Percentiles rank a stretch among this genome's conserved stretches.
phyloP scores from a whole-genome alignment of 257 asterid genomes.

The Mentha longifolia region DNA sequence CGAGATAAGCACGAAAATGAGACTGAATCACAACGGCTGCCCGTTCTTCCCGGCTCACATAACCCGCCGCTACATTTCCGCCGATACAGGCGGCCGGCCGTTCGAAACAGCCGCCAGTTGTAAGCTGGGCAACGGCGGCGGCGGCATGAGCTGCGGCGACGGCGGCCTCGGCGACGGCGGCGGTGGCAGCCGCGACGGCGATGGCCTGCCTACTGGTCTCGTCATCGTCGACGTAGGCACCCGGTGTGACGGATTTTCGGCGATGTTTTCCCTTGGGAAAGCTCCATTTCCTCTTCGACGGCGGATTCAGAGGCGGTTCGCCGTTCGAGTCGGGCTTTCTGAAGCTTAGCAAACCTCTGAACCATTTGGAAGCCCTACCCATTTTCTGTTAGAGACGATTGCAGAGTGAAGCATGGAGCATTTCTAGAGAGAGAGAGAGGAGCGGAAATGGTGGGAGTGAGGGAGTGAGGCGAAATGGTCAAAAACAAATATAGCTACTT shows the following conservation, averaged over 20 bases:
- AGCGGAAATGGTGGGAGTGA: conserved; percentile 20
- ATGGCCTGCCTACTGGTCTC: conserved; percentile 55
- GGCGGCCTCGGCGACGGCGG: conserved; percentile 70
- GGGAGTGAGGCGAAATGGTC: conserved; percentile 25
- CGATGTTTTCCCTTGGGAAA: conserved; percentile 42
- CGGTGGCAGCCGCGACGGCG: conserved; percentile 67
- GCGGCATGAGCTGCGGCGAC: conserved; percentile 77
- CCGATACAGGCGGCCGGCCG: not conserved
- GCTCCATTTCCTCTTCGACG: conserved; percentile 68
- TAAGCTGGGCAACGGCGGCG: conserved; percentile 65
- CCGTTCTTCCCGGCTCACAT: conserved; percentile 31
- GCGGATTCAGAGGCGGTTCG: conserved; percentile 21
- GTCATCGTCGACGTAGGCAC: conserved; percentile 15
- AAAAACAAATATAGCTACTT: conserved; percentile 4
- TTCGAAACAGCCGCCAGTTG: conserved; percentile 27
- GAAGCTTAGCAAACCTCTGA: conserved; percentile 64
- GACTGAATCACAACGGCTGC: conserved; percentile 64
- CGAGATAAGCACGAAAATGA: conserved; percentile 61
- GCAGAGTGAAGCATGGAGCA: conserved; percentile 19
- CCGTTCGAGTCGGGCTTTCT: conserved; percentile 45
- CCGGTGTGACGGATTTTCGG: conserved; percentile 29
- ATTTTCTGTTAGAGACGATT: conserved; percentile 29
- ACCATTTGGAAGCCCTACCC: conserved; percentile 86
- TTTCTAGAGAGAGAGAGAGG: conserved; percentile 17
- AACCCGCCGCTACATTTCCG: not conserved